phyloP scores from a whole-genome alignment of 495 filamentous ascomycete genomes.

The Gamarada debralockiae region DNA sequence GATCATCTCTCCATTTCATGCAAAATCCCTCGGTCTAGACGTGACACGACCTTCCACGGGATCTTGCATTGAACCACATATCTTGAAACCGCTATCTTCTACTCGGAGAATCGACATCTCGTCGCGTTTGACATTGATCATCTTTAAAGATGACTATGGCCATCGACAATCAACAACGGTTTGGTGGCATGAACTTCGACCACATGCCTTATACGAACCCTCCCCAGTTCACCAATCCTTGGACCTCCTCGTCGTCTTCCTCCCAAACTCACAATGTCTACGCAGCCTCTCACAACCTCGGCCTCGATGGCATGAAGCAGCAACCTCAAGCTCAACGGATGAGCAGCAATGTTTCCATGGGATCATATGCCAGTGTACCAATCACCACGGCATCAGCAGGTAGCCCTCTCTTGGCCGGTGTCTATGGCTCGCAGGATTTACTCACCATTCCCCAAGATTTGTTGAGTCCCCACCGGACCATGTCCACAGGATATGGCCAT shows the following conservation, averaged over 20 bases:
- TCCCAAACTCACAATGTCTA: constrained; percentile 56
- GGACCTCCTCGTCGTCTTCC: constrained; percentile 62
- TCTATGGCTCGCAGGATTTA: constrained; percentile 64
- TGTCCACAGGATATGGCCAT: constrained; percentile 40
- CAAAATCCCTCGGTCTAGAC: constrained; percentile 4
- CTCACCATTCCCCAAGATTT: constrained; percentile 74
- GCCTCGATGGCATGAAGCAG: constrained; percentile 46
- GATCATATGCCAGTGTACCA: constrained; percentile 66
- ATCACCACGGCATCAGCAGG: constrained; percentile 66
- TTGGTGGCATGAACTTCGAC: constrained; percentile 80
- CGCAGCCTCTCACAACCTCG: constrained; percentile 45
- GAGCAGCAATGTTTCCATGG: constrained; percentile 59
- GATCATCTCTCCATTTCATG: constrained; percentile 26
- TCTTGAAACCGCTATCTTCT: constrained; percentile 28
- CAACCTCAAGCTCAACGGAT: constrained; percentile 40
- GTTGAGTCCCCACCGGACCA: constrained; percentile 50
- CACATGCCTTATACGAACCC: constrained; percentile 65
- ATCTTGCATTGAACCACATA: constrained; percentile 49
- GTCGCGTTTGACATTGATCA: constrained; percentile 9
- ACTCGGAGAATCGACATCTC: background rate
- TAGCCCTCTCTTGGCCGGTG: constrained; percentile 63
- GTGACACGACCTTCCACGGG: constrained; percentile 27
- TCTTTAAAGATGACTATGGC: constrained; percentile 72
- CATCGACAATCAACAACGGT: constrained; percentile 79
- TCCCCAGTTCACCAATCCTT: constrained; percentile 93